phyloP scores from a whole-genome alignment of 2,329 filamentous ascomycete genomes.

The Epichloe brachyelytri region DNA sequence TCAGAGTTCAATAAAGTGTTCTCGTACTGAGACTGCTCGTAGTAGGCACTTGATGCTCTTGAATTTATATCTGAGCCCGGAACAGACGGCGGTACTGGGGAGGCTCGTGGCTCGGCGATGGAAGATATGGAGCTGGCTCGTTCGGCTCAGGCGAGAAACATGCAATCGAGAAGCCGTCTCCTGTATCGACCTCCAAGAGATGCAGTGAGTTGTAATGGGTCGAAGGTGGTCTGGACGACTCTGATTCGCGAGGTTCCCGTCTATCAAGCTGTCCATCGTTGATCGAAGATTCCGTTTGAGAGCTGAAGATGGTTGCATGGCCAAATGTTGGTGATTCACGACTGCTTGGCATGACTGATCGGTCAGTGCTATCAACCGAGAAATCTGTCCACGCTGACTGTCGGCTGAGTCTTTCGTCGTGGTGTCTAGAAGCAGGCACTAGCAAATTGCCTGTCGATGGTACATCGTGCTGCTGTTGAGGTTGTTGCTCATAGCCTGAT shows the following conservation, averaged over 20 bases:
- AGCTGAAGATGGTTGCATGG: slow-evolving; percentile 21
- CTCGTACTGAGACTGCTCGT: slow-evolving; percentile 24
- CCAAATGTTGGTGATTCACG: slow-evolving; percentile 17
- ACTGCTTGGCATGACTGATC: slow-evolving; percentile 16
- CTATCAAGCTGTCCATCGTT: not conserved
- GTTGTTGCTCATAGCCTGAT: slow-evolving; percentile 13
- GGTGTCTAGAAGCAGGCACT: slow-evolving; percentile 32
- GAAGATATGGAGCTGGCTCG: slow-evolving; percentile 18
- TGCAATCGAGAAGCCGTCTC: slow-evolving; percentile 35
- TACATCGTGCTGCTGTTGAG: slow-evolving; percentile 10
- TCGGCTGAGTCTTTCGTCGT: slow-evolving; percentile 36
- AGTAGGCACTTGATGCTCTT: slow-evolving; percentile 28
- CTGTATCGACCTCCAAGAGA: slow-evolving; percentile 38
- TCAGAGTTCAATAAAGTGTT: slow-evolving; percentile 31
- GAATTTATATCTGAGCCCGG: slow-evolving; percentile 23
- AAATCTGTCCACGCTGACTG: slow-evolving; percentile 49
- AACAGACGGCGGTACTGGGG: slow-evolving; percentile 33
- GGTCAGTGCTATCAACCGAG: slow-evolving; percentile 39
- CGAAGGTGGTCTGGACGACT: slow-evolving; percentile 16
- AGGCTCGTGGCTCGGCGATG: slow-evolving; percentile 36
- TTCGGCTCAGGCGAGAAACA: slow-evolving; percentile 26
- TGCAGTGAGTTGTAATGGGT: slow-evolving; percentile 22
- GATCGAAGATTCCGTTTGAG: slow-evolving; percentile 6
- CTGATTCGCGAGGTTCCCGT: slow-evolving; percentile 12
- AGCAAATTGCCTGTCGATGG: slow-evolving; percentile 32